Evolutionary conservation across 768 basidiomycete genomes (phyloP).

Genomic region (Hemileccinum impolitum): DNA sequence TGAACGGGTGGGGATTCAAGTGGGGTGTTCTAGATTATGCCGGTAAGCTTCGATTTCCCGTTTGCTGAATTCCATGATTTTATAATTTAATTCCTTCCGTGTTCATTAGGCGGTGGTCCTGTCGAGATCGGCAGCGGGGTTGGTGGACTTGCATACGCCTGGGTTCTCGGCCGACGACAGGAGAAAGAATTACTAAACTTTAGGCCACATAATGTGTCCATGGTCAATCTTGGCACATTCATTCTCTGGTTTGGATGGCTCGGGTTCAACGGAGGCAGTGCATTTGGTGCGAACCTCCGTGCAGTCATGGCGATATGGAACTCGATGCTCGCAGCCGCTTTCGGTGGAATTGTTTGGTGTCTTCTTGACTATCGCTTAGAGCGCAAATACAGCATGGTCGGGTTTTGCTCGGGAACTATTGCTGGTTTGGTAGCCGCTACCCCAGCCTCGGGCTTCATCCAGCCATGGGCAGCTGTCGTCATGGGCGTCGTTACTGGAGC

Average conservation of each 20-base stretch:
- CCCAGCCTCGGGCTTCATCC: slow-evolving; percentile 80
- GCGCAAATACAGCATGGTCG: slow-evolving; percentile 84
- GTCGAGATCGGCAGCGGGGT: slow-evolving; percentile 87
- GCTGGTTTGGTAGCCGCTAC: slow-evolving; percentile 88
- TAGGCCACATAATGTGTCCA: slow-evolving; percentile 83
- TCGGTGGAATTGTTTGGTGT: slow-evolving; percentile 83
- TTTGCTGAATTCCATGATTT: slow-evolving; percentile 3
- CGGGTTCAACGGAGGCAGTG: slow-evolving; percentile 90
- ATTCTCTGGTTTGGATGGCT: slow-evolving; percentile 87
- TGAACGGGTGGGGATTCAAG: slow-evolving; percentile 79
- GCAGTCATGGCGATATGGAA: slow-evolving; percentile 86
- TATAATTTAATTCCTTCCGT: background rate
- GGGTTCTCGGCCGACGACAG: slow-evolving; percentile 80
- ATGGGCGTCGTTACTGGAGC: slow-evolving; percentile 71
- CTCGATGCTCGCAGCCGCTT: slow-evolving; percentile 81
- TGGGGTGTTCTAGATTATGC: slow-evolving; percentile 89
- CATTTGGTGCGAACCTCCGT: slow-evolving; percentile 84
- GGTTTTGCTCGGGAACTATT: slow-evolving; percentile 86
- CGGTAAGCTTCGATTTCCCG: slow-evolving; percentile 39
- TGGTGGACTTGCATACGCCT: slow-evolving; percentile 79
- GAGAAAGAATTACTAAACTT: slow-evolving; percentile 73
- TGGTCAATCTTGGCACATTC: slow-evolving; percentile 80
- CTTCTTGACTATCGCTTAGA: slow-evolving; percentile 76
- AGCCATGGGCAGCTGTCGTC: slow-evolving; percentile 72
- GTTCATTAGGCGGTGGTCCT: slow-evolving; percentile 66